Percentiles rank a stretch among this genome's conserved stretches.
Conservation (phyloP, 345 rosid species). For the Euphorbia tirucalli region DNA sequence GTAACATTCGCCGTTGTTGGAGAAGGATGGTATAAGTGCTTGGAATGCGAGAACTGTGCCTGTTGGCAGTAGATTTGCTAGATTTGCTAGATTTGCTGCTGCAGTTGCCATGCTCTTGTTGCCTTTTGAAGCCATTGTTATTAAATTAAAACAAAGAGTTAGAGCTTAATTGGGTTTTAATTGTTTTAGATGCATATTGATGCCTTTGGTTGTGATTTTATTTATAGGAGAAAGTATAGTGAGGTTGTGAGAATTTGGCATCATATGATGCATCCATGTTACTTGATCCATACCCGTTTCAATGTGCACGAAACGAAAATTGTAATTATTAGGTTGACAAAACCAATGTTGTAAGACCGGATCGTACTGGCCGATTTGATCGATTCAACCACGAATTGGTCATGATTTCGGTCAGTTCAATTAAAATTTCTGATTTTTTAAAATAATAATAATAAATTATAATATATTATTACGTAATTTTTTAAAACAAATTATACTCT, state of each 20-base stretch:
- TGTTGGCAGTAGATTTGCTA: constrained; percentile 56
- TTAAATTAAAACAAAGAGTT: no score
- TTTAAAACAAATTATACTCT: no score
- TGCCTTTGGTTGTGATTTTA: not conserved
- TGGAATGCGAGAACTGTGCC: constrained; percentile 52
- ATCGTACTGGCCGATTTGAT: no score
- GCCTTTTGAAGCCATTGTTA: constrained; percentile 10
- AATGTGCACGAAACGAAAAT: no score
- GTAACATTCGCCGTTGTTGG: constrained; percentile 42
- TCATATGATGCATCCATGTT: not conserved
- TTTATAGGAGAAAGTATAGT: not conserved
- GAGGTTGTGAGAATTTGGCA: not conserved
- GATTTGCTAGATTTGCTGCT: constrained; percentile 48
- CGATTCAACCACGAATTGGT: no score
- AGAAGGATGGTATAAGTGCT: constrained; percentile 43
- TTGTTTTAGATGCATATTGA: not conserved
- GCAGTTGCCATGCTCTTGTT: constrained; percentile 30
- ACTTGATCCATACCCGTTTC: no score
- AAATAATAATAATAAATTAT: no score
- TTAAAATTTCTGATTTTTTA: no score
- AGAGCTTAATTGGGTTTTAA: not conserved
- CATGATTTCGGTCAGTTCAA: no score
- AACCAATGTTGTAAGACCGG: no score
- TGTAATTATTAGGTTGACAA: no score
- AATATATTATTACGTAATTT: no score